These are phyloP conservation scores for Rhizophora mangle DNA, from an alignment of 345 rosid species.

Conservation along the genomic window DNA sequence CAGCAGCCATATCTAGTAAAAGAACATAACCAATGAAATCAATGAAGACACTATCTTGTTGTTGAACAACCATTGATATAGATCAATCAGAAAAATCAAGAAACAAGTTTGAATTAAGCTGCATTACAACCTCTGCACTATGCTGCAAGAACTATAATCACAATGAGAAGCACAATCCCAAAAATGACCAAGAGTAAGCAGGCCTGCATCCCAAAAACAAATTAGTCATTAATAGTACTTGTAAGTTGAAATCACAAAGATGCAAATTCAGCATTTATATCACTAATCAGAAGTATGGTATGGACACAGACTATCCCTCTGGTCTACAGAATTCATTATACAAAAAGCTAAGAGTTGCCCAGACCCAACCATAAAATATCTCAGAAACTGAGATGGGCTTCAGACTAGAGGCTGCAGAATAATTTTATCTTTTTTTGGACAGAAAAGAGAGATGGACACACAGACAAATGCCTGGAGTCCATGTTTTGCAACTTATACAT, in stretches of 20 bases:
- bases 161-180: slow-evolving; percentile 76
- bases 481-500: too few species aligned
- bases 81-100: not conserved
- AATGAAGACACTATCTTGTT: slow-evolving; percentile 6
- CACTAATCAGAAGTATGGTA: too few species aligned
- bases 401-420: not conserved
- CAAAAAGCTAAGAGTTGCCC: too few species aligned
- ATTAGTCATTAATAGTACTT: too few species aligned
- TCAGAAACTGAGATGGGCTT: not conserved
- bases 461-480: too few species aligned
- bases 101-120: slow-evolving; percentile 22
- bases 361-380: not conserved
- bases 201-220: slow-evolving; percentile 38
- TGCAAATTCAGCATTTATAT: too few species aligned
- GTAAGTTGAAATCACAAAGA: not conserved
- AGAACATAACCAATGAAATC: slow-evolving; percentile 8
- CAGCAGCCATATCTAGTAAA: slow-evolving; percentile 9
- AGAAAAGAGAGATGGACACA: too few species aligned
- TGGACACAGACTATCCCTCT: not conserved
- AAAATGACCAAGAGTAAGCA: slow-evolving; percentile 92
- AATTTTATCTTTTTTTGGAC: too few species aligned
- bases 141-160: slow-evolving; percentile 67
- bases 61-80: slow-evolving; percentile 11
- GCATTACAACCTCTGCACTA: not conserved
- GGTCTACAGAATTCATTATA: not conserved